Evolutionary conservation across 768 basidiomycete genomes (phyloP).

Genomic region (Calocera cornea): DNA sequence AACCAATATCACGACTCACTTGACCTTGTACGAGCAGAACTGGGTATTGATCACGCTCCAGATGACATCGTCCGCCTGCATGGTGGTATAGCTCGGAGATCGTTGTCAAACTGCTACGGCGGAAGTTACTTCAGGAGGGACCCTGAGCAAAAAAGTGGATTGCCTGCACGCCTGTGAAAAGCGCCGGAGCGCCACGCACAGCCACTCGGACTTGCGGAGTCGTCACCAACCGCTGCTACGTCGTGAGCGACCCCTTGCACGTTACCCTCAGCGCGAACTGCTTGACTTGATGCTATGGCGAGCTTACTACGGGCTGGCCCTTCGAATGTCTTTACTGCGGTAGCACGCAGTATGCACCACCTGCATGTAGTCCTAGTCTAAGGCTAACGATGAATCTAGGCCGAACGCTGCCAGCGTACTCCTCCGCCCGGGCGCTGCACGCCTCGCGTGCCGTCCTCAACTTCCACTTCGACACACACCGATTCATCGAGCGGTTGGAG

Average conservation of each 20-base stretch:
- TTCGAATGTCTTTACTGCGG: background rate
- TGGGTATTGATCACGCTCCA: slow-evolving; percentile 91
- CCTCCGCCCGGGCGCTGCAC: background rate
- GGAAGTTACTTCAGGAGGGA: background rate
- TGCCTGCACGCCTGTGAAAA: background rate
- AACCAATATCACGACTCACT: slow-evolving; percentile 42
- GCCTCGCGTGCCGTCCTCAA: background rate
- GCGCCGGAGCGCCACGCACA: background rate
- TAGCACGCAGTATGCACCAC: background rate
- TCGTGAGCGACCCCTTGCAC: background rate
- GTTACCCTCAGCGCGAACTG: background rate
- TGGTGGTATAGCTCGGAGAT: slow-evolving; percentile 7
- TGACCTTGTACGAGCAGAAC: slow-evolving; percentile 99
- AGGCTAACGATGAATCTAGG: background rate
- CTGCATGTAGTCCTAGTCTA: background rate
- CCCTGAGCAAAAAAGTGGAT: background rate
- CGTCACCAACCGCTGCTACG: background rate
- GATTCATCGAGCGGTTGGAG: slow-evolving; percentile 83
- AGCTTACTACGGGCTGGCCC: background rate
- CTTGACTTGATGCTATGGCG: background rate
- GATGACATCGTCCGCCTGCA: slow-evolving; percentile 79
- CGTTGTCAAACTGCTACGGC: background rate
- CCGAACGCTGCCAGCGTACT: background rate
- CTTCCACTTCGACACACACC: slow-evolving; percentile 82
- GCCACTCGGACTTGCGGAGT: background rate